phyloP scores from a whole-genome alignment of 179 eudicot species.

The Drosera spatulata region DNA sequence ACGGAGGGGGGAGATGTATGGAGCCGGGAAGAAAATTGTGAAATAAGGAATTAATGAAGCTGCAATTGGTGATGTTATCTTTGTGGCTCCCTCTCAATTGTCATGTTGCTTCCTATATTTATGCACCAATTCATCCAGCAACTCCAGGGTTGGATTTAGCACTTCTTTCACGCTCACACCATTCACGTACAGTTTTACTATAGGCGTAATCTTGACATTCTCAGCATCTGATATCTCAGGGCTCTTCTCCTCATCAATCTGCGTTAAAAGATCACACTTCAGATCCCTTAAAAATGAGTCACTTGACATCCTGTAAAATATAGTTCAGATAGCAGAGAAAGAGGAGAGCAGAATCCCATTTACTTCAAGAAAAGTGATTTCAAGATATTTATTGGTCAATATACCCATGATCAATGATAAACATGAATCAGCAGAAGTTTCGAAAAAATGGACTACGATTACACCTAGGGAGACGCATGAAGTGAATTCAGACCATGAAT shows the following conservation, averaged over 20 bases:
- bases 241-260: slow-evolving; percentile 70
- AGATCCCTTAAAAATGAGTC: neutral
- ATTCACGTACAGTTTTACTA: slow-evolving; percentile 72
- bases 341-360: too few species aligned
- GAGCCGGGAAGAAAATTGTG: too few species aligned
- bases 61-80: too few species aligned
- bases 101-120: slow-evolving; percentile 32
- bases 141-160: slow-evolving; percentile 58
- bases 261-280: neutral
- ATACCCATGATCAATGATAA: too few species aligned
- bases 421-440: neutral
- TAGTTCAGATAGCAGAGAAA: too few species aligned
- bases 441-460: neutral
- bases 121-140: slow-evolving; percentile 78
- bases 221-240: slow-evolving; percentile 48
- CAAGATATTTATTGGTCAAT: too few species aligned
- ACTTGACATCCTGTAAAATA: neutral
- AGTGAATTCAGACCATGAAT: neutral
- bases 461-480: neutral
- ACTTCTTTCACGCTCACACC: slow-evolving; percentile 69
- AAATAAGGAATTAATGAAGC: too few species aligned
- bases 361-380: too few species aligned
- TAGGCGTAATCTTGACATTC: slow-evolving; percentile 59
- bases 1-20: too few species aligned
- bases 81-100: too few species aligned